phyloP scores from a whole-genome alignment of 805 yeast genomes.

The Candida tibetensis region DNA sequence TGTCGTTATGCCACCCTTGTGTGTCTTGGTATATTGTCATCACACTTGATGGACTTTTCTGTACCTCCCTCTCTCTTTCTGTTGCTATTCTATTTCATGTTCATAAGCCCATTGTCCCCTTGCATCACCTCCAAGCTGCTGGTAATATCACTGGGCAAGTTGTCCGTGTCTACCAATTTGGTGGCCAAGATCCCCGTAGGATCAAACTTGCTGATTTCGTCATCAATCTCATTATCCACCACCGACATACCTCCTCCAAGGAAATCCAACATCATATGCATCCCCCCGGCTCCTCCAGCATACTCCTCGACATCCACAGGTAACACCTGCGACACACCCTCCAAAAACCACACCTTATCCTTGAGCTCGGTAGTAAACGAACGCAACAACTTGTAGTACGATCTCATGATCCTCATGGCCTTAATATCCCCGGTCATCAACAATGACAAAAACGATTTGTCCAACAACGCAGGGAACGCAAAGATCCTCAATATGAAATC shows the following conservation, averaged over 20 bases:
- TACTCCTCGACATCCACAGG: constrained; percentile 92
- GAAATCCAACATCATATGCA: constrained; percentile 89
- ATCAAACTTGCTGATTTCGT: constrained; percentile 40
- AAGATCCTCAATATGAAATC: constrained; percentile 85
- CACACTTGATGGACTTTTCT: too few species aligned
- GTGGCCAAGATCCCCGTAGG: constrained; percentile 43
- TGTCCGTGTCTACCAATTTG: constrained; percentile 52
- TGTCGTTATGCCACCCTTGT: too few species aligned
- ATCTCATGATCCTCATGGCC: constrained; percentile 89
- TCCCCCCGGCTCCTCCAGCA: constrained; percentile 83
- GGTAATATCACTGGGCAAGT: constrained; percentile 55
- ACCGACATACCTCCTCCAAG: constrained; percentile 63
- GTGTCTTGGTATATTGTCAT: too few species aligned
- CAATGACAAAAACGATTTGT: constrained; percentile 70
- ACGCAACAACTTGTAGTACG: constrained; percentile 77
- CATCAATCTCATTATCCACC: constrained; percentile 37
- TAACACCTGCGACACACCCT: constrained; percentile 83
- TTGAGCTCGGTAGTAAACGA: constrained; percentile 84
- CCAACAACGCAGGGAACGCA: constrained; percentile 90
- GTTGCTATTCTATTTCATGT: constrained; percentile 18
- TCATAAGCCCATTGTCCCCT: constrained; percentile 43
- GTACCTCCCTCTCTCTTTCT: not conserved
- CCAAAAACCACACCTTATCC: constrained; percentile 89
- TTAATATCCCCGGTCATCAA: constrained; percentile 81
- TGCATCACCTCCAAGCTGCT: constrained; percentile 51